Base-by-base conservation (phyloP, 306 rosid genomes). In the Begonia masoniana region DNA sequence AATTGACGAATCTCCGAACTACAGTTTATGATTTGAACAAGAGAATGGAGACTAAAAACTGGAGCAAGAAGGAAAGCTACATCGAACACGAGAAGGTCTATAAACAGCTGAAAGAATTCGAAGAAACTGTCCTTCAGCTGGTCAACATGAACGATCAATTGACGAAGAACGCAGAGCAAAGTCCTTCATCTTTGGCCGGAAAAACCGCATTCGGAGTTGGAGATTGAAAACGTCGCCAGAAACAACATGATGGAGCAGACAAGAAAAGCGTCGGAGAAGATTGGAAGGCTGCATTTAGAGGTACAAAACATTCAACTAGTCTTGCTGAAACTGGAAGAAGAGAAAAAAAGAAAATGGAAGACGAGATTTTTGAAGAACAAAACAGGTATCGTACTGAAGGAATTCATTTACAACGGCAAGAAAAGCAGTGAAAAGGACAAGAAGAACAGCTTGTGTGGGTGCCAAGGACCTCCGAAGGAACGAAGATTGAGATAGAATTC, bases 251-350 rank as follows among this genome's bases (percentile, higher is more conserved):
- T 66, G 0, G 95, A 87, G 63, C 89, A 86, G 75, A 88, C 89
- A 0, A 76, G 76, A 41, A 79, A 68, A 70, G 82, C 65, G 47
- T 75, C 95, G 0, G 95, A 86, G 58, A 77, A 81, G 80, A 83
- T 92, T 35, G 96, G 95, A 57, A 53, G 74, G 24, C 60, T 92
- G 81, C 99, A 92, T 66, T 81, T 81, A 42, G 95, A 92, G 74
- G 59, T 92, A 67, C 93, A 92, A 72, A 92, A 76, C 73, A 79
- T 92, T 15, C 89, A 86, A 23, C 72, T 73, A 35, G 74, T 71
- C 70, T 12, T 87, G 76, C 78, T 81, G 51, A 87, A 92, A 65
- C 42, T 84, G 62, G 79, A 66, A 59, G 94, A 76, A 51, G 95
- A 79, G 46, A 74, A 74, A 60, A 83, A 65, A 51, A 71, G 41